Evolutionary conservation across 2,329 filamentous ascomycete species (phyloP), one percentile per base, ranked within the genome.

Genomic region (Mycosphaerella arachidis): DNA sequence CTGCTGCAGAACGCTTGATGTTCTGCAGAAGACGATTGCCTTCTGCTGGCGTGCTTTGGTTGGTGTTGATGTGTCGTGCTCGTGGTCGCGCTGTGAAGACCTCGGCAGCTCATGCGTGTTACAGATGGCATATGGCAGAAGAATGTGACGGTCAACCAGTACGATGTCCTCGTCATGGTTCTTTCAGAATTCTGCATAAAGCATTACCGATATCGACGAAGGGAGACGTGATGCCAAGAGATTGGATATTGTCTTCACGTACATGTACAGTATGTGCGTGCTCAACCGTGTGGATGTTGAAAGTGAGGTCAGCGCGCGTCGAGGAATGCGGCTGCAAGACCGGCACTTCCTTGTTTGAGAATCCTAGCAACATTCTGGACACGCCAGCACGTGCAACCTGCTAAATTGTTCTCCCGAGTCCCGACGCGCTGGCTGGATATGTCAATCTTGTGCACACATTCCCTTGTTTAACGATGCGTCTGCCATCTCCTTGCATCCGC

Each of bases 401-500:
- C 37, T 43, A 13, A 13, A 24, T 48, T 18, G 46, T 48, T 48
- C 46, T 27, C 10, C 7, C 10, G 24, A 24, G 24, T 50, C 29
- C 29, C 20, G 46, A 50, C 29, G 24, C 24, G 20, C 46, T 50
- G 46, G 20, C 46, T 50, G 46, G 46, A 29, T 13, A 18, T 7
- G n/a, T 43, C 40, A 43, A 43, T 18, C 16, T 43, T 6, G 40
- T n/a, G 40, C 40, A 16, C 46, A 56, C 24, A 24, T 51, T 57
- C 55, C 55, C 37, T 30, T 33, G 29, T 50, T 18, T 12, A 48
- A 54, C 24, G 48, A 58, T 58, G 56, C 50, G 29, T 51, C 37
- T 27, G 7, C 43, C 20, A 30, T 51, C 57, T 40, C 57, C 57
- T 59, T 59, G 52, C 57, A 51, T 59, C 51, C 24, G 50, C 56